These are phyloP conservation scores for Pythium dissimile DNA, from an alignment of 352 stramenopile species.

Conservation along the genomic window DNA sequence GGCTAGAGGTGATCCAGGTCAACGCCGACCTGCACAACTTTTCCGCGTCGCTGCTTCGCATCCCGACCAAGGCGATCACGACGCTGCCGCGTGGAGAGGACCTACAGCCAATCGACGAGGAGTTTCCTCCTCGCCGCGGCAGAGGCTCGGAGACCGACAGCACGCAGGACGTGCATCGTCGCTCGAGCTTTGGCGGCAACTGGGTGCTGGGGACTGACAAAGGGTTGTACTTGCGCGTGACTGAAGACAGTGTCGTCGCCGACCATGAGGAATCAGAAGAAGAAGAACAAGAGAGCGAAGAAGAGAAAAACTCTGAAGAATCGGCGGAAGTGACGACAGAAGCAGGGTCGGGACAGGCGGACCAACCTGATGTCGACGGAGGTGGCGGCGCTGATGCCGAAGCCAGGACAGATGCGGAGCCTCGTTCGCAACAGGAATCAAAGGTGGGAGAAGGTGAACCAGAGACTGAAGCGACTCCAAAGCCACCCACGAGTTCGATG, in stretches of 20 bases:
- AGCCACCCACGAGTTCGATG: conserved; percentile 19
- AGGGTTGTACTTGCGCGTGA: conserved; percentile 68
- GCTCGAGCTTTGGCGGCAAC: conserved; percentile 52
- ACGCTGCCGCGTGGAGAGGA: conserved; percentile 68
- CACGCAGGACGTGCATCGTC: neutral
- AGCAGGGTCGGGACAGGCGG: neutral
- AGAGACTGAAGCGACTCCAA: conserved; percentile 7
- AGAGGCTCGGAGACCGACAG: conserved; percentile 14
- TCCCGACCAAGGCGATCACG: conserved; percentile 75
- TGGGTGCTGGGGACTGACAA: conserved; percentile 84
- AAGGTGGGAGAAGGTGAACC: neutral
- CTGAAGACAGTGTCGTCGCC: conserved; percentile 63
- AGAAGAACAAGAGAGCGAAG: conserved; percentile 19
- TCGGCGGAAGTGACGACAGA: neutral
- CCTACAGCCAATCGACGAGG: conserved; percentile 39
- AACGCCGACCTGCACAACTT: conserved; percentile 62
- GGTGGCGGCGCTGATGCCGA: conserved; percentile 1
- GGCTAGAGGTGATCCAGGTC: conserved; percentile 52
- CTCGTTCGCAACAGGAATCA: neutral
- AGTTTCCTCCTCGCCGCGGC: conserved; percentile 2
- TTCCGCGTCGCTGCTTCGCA: conserved; percentile 59
- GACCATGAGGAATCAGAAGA: conserved; percentile 42
- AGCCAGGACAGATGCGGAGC: neutral
- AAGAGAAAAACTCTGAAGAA: neutral
- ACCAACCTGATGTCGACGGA: too few relatives aligned